Base-by-base conservation (phyloP, 2,329 filamentous ascomycete genomes). In the Fusarium begoniae region DNA sequence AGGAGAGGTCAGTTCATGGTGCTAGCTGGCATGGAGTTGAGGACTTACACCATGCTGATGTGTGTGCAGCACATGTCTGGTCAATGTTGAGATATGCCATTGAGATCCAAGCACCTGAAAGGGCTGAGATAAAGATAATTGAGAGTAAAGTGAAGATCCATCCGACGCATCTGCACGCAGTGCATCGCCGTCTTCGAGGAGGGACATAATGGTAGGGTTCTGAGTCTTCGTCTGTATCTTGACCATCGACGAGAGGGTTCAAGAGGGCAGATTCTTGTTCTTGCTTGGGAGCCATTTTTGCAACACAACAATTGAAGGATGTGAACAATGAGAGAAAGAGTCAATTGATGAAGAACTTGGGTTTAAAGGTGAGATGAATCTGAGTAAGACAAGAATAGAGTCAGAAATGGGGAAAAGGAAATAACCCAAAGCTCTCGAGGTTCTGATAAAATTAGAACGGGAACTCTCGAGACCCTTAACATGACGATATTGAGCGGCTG, bases 41-140 rank as follows among this genome's bases (percentile, higher is more conserved):
- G 10, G 5, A 79, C 82, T 77, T 77, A 83, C 82, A 84, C 77
- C 81, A 83, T 40, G 81, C 78, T n/a, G 80, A 74, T 12, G 83
- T 84, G 24, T 83, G 79, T 3, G 73, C 41, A 41, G 75, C 76
- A 37, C 76, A 78, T 8, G 71, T 75, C 32, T 74, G 70, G 37
- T 78, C 76, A 24, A 78, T 62, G 47, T 78, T 70, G 9, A 77
- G 40, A 37, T 66, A 73, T 18, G 60, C 54, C 54, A 75, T 74
- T 3, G 76, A 74, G 48, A 78, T 60, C 69, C 72, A 78, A 14
- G 76, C 76, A 20, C 75, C 76, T 0, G 50, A n/a, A 3, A 73
- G 41, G 1, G 55, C 76, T 18, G 76, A 78, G 24, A 75, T 53
- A 12, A 77, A 32, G 41, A 75, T 54, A 3, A 72, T 32, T 3